Evolutionary conservation across 495 filamentous ascomycete species (phyloP), one percentile per base, ranked within the genome.

Genomic region (Neurospora sp.): DNA sequence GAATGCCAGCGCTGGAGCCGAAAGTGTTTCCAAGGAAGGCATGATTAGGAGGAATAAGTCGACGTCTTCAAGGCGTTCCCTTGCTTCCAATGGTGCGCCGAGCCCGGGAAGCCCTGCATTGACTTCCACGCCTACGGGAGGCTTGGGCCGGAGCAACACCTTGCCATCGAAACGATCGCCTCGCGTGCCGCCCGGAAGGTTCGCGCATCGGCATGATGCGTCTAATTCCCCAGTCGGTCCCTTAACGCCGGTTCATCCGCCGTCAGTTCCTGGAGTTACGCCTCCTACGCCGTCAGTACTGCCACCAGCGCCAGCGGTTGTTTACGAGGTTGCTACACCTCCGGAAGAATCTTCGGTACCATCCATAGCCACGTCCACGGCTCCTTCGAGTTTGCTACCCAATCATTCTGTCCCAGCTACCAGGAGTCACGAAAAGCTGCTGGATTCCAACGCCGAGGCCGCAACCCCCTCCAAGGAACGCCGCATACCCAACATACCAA

Each of bases 101-200:
- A 94, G 89, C 72, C 92, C 93, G 5, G 88, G 86, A 11, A 93
- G 91, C 68, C 92, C 93, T 10, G 87, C 88, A 2, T 86, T 88
- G 9, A 79, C 82, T 7, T 74, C 82, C 7, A 85, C 82, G 5
- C 82, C 85, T 9, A 84, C 84, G 37, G 85, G 88, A 74, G 93
- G 93, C 9, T 86, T 99, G 44, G 91, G 92, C 73, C 87, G 96
- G 76, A 98, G 94, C 82, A 99, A 98, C 81, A 99, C 96, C 10
- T 83, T 98, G 20, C 96, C 96, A n/a, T 95, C 94, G 3, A 96
- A 96, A 79, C 93, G 90, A 83, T 94, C 95, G 1, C 93, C 94
- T 20, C 89, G 87, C 14, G 76, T 95, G 35, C 82, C 87, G 22
- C 83, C 87, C 5, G 82, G 83, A 11, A 82, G 83, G 40, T 86